Conservation (phyloP, 139 green algal genomes). For the Micractinium sp. region DNA sequence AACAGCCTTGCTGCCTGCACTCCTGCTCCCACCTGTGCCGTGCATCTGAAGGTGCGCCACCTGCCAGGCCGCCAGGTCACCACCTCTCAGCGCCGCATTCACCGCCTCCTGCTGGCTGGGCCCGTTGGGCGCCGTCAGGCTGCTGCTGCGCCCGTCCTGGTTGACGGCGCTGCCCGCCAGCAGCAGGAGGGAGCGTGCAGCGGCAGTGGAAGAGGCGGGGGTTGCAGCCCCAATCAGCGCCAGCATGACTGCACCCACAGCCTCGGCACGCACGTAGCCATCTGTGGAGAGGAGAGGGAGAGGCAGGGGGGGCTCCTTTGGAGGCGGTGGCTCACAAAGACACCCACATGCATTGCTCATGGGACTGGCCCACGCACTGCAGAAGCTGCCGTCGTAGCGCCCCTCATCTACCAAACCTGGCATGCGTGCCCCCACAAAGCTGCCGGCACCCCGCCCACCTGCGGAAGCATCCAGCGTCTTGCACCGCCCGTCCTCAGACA, state of each 20-base stretch:
- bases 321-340: no score
- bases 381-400: background rate
- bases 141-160: slow-evolving; percentile 67
- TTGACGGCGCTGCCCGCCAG: slow-evolving; percentile 50
- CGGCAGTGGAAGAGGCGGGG: background rate
- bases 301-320: no score
- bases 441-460: slow-evolving; percentile 40
- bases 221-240: background rate
- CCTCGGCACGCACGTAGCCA: slow-evolving; percentile 83
- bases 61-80: slow-evolving; percentile 13
- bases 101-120: slow-evolving; percentile 80
- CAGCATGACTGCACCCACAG: slow-evolving; percentile 37
- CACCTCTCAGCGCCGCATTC: slow-evolving; percentile 57
- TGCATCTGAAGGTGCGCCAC: slow-evolving; percentile 74
- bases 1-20: background rate
- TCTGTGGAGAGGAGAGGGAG: slow-evolving; percentile 53
- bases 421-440: background rate
- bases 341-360: no score
- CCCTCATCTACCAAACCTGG: no score
- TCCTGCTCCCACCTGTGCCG: slow-evolving; percentile 61
- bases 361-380: no score
- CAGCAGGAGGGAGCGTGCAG: slow-evolving; percentile 45
- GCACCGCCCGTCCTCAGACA: slow-evolving; percentile 83
- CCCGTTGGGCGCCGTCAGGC: slow-evolving; percentile 66
- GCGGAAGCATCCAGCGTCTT: slow-evolving; percentile 86